A percentile compares a stretch with the other conserved stretches of the same genome.
phyloP scores from a whole-genome alignment of 306 rosid genomes.

The Prunus kanzakura region DNA sequence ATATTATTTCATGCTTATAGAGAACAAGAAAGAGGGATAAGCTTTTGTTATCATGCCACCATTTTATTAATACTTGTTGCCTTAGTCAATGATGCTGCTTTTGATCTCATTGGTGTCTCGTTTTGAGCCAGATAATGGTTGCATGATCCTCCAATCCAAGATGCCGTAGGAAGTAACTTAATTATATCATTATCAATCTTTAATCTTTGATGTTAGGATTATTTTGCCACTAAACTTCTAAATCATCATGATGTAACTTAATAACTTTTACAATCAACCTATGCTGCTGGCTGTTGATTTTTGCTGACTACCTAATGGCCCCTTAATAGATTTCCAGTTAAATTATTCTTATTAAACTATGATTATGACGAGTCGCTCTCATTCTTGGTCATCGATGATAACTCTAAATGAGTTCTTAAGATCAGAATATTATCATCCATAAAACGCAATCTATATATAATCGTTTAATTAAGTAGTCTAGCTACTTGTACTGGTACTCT shows the following conservation, averaged over 20 bases:
- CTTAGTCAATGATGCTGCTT: slow-evolving; percentile 36
- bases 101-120: slow-evolving; percentile 36
- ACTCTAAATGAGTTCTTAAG: neutral
- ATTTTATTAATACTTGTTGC: slow-evolving; percentile 27
- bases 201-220: neutral
- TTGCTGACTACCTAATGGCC: neutral
- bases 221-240: neutral
- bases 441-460: neutral
- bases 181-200: neutral
- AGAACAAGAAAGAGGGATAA: neutral
- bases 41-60: slow-evolving; percentile 23
- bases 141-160: slow-evolving; percentile 36
- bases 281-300: neutral
- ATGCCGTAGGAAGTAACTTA: slow-evolving; percentile 27
- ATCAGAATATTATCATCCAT: neutral
- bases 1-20: slow-evolving; percentile 11
- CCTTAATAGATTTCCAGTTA: neutral
- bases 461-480: neutral
- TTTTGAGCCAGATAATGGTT: slow-evolving; percentile 27
- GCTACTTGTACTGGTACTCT: neutral
- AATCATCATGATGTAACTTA: neutral
- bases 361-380: neutral
- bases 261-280: neutral
- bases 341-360: neutral
- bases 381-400: neutral